A percentile compares a stretch with the other conserved stretches of the same genome.
Evolutionary conservation across 2,329 filamentous ascomycete genomes (phyloP).

Genomic region (Coniosporium tulheliwenetii): DNA sequence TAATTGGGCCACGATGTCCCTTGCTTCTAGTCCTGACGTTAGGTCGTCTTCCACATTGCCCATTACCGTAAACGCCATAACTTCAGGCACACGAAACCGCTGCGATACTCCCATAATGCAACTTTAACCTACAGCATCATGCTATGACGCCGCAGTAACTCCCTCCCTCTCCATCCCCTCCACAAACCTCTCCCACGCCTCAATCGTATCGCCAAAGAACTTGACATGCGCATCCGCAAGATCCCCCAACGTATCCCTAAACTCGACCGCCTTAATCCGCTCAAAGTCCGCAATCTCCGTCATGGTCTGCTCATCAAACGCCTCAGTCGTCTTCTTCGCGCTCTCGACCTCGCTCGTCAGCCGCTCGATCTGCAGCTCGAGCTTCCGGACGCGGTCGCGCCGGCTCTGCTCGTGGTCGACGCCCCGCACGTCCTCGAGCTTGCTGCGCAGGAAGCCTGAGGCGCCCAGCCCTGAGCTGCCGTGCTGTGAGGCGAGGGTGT

Average conservation of each 20-base stretch:
- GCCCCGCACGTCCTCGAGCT: slow-evolving; percentile 91
- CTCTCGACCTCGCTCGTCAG: slow-evolving; percentile 78
- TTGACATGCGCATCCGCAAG: slow-evolving; percentile 73
- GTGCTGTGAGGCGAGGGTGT: slow-evolving; percentile 50
- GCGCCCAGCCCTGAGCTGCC: slow-evolving; percentile 49
- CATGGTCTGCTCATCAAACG: slow-evolving; percentile 92
- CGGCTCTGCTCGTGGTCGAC: slow-evolving; percentile 91
- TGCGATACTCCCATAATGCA: no score
- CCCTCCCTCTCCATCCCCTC: slow-evolving; percentile 66
- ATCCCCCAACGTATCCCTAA: slow-evolving; percentile 70
- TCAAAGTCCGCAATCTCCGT: slow-evolving; percentile 90
- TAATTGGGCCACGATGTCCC: no score
- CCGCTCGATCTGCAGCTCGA: slow-evolving; percentile 86
- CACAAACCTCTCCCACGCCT: slow-evolving; percentile 84
- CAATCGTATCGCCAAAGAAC: slow-evolving; percentile 68
- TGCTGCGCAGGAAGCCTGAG: slow-evolving; percentile 77
- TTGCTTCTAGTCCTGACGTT: no score
- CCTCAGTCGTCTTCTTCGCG: slow-evolving; percentile 72
- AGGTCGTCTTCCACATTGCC: no score
- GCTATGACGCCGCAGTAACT: slow-evolving; percentile 1
- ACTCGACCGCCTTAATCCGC: slow-evolving; percentile 86
- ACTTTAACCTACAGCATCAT: no score
- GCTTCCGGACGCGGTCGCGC: slow-evolving; percentile 71
- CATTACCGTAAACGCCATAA: no score
- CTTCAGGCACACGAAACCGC: no score